Evolutionary conservation across 106 monocot species (phyloP), one percentile per base, ranked within the genome.

Genomic region (Dioscorea alata): DNA sequence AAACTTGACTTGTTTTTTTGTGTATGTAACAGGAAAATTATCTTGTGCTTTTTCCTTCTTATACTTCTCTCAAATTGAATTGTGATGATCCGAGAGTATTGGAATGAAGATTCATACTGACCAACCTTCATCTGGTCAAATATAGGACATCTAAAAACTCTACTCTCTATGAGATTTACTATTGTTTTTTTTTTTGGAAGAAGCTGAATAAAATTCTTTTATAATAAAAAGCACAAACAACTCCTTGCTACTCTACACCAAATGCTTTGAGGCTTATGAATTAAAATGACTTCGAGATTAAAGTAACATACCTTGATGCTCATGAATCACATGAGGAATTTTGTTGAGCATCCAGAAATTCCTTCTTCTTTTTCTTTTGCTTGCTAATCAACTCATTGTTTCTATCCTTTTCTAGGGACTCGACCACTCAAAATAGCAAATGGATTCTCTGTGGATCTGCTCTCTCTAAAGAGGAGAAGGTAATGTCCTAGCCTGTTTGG

Each of bases 361-460:
- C 0, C 6, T 42, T 42, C 42, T 42, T 42, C 6, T 8, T 42
- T n/a, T n/a, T n/a, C n/a, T 42, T 42, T 42, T 42, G 42, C 42
- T 3, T 42, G 42, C 6, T 8, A 42, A 42, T 42, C 42, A 42
- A 28, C 28, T 28, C 3, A n/a, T 42, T 42, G 6, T 6, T 42
- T 42, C 42, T 42, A 42, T 10, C 42, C 10, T 42, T 10, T 6
- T 6, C 4, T 42, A 42, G 42, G 42, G 76, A 64, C 4, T 69
- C 77, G 34, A 22, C 71, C 71, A 19, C 28, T 60, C 25, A 54
- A 18, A 70, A 72, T 28, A 78, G 64, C 72, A 76, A 42, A 42
- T 89, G 83, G 96, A 50, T 89, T 49, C 14, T 97, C 51, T 97
- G 92, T 66, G 89, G 89, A 28, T 97, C 92, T 80, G 86, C 80